Conservation (phyloP, 768 basidiomycete species). For the Mycena epipterygia region DNA sequence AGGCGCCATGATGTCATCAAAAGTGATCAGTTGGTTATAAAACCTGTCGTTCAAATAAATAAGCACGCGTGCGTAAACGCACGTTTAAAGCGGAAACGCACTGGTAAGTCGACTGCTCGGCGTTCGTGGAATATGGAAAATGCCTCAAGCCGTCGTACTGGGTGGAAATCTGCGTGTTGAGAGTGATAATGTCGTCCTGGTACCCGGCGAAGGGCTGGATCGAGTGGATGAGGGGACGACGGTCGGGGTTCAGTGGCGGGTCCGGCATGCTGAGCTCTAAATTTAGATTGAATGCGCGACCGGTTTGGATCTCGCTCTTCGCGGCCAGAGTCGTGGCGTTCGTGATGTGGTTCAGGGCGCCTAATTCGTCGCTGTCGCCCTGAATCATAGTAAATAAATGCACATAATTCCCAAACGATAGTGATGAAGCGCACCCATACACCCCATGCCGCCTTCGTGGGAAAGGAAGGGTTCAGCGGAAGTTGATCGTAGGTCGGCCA, state of each 20-base stretch:
- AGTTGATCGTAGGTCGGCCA: constrained; percentile 33
- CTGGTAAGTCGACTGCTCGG: neutral
- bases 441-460: constrained; percentile 32
- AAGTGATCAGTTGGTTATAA: constrained; percentile 29
- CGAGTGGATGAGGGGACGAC: constrained; percentile 12
- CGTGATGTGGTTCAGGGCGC: constrained; percentile 31
- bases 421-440: constrained; percentile 32
- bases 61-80: neutral
- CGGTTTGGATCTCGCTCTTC: constrained; percentile 16
- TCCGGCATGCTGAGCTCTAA: constrained; percentile 23
- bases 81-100: neutral
- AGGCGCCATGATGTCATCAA: constrained; percentile 18
- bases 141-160: constrained; percentile 30
- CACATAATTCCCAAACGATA: too few species aligned
- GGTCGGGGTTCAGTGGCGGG: constrained; percentile 12
- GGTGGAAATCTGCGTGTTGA: constrained; percentile 31
- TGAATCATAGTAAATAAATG: too few species aligned
- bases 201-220: constrained; percentile 16
- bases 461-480: constrained; percentile 30
- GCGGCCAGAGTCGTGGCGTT: constrained; percentile 22
- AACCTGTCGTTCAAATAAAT: constrained; percentile 15
- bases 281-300: constrained; percentile 23
- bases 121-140: constrained; percentile 24
- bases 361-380: constrained; percentile 29
- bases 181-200: constrained; percentile 29